Evolutionary conservation across 2,329 filamentous ascomycete genomes (phyloP), one percentile per base, ranked within the genome.

Genomic region (Penicillium sp.): DNA sequence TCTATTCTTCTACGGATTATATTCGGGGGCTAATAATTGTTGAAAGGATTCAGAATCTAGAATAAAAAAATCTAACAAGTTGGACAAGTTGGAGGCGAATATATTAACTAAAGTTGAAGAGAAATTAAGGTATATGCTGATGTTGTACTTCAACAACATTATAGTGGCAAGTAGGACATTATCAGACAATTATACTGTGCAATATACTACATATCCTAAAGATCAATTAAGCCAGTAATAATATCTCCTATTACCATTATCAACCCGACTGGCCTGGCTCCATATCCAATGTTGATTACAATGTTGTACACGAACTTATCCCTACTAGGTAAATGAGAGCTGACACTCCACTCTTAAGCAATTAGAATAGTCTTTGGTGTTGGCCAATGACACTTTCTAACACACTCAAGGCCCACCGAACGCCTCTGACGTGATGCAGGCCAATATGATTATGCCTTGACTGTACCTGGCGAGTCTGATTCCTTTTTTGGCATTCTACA

Each of bases 401-500:
- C 14, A 11, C 44, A 14, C 28, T 10, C 1, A 11, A 12, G 30
- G 30, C 30, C 50, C 44, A 43, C 41, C 8, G n/a, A 28, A 49
- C 57, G 54, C 62, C 61, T 58, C 61, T 65, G 60, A 65, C 62
- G 62, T 28, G 56, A 47, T 22, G 37, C 17, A 31, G 45, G 28
- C 38, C 42, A 7, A 16, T 16, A 16, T 35, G 14, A 35, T 35
- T 35, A 14, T 35, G 8, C 31, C 31, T 35, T 11, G 17, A 25
- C 19, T 3, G 61, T 60, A 54, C 61, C 59, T 65, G 62, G 55
- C 59, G 56, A 61, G 55, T 58, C 62, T 61, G 53, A 59, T 59
- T 50, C 50, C 50, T 36, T 43, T 19, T 44, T 25, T 11, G 28
- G 12, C 28, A 30, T 45, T 45, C 19, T 33, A 16, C 17, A 33